These are phyloP conservation scores for Aspergillus ochraceus DNA, from an alignment of 2,329 filamentous ascomycete species.

Conservation along the genomic window DNA sequence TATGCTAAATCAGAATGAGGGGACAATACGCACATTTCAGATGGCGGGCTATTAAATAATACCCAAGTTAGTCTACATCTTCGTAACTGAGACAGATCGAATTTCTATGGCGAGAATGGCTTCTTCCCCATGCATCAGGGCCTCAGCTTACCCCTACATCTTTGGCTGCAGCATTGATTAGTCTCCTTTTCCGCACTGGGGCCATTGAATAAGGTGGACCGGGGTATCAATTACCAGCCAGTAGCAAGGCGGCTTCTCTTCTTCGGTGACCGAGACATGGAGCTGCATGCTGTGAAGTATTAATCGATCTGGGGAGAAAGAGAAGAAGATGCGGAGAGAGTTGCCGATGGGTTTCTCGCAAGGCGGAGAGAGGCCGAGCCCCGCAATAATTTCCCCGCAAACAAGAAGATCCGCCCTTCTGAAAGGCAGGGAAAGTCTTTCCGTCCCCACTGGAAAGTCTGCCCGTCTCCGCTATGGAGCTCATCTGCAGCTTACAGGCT, in stretches of 20 bases:
- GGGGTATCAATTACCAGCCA: conserved; percentile 20
- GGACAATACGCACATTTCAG: conserved; percentile 19
- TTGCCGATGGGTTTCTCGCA: conserved; percentile 11
- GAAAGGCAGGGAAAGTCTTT: conserved; percentile 4
- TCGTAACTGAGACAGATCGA: not conserved
- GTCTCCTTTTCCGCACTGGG: not conserved
- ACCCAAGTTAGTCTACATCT: not conserved
- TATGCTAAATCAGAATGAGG: not conserved
- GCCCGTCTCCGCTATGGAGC: not conserved
- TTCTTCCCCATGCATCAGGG: not conserved
- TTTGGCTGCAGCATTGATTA: conserved; percentile 14
- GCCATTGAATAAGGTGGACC: not conserved
- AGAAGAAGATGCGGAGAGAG: conserved; percentile 15
- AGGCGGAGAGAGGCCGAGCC: not conserved
- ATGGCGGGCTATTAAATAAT: conserved; percentile 19
- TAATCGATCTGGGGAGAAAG: not conserved
- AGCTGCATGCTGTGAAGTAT: not conserved
- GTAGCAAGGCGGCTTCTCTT: conserved; percentile 19
- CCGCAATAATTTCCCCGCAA: conserved; percentile 3
- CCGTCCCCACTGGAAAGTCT: conserved; percentile 1
- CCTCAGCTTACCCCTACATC: conserved; percentile 24
- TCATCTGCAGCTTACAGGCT: not conserved
- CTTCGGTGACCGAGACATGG: conserved; percentile 15
- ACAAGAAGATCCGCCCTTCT: not conserved
- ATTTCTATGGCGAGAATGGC: not conserved